Evolutionary conservation across 257 asterid species (phyloP), one percentile per base, ranked within the genome.

Genomic region (Handroanthus guayacan): DNA sequence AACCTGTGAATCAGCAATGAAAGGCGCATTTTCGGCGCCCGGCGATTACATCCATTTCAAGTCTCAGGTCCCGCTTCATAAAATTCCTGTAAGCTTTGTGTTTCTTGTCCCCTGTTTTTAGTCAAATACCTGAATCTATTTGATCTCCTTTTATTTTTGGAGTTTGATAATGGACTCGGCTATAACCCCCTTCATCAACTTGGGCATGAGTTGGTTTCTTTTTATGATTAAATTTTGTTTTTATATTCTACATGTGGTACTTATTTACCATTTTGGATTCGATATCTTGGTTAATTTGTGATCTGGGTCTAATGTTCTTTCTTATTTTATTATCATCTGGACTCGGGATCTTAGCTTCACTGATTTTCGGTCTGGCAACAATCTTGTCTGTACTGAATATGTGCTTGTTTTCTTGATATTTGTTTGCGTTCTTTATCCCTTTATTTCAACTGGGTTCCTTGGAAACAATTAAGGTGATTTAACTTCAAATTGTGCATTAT

Each of bases 51-150:
- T 88, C 84, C 84, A 95, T 89, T 95, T 95, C 93, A 95, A 95
- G 96, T 95, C 99, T 81, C 98, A 91, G 84, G 99, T 95, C 80
- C 98, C 99, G 77, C 97, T 95, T 76, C 99, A 95, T 72, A 91
- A 88, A 92, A 95, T 95, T 88, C 98, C 97, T n/a, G 99, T 95
- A 82, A 85, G 94, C 74, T 67, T 65, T 75, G 18, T 55, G 17
- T 57, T 34, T 25, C 44, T 13, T 9, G 5, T 14, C 39, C 17
- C 6, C 66, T 25, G 50, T 9, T 67, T 57, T 67, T 17, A 9
- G 13, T 47, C 62, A 8, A 43, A 73, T 31, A 64, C 47, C 17
- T 50, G 67, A 37, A 18, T n/a, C 75, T 10, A 2, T 25, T 31
- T 68, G 17, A 50, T 63, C 69, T 78, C 5, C 5, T n/a, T 58